Evolutionary conservation across 805 yeast genomes (phyloP).

Genomic region (Dipodascus geniculatus): DNA sequence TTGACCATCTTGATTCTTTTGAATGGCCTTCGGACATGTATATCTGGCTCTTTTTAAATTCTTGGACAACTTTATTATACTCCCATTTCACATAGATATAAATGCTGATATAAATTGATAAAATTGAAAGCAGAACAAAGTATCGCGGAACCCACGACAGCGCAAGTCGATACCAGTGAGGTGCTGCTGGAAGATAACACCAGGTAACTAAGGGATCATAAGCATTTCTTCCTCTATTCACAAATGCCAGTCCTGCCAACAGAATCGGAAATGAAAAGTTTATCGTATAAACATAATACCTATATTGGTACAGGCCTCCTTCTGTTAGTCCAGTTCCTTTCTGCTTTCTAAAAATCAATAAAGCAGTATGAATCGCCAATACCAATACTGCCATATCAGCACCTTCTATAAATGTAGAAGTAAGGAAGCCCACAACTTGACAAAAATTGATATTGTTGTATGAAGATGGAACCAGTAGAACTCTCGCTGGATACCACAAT

Average conservation of each 20-base stretch:
- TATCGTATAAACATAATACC: constrained; percentile 26
- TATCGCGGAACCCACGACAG: constrained; percentile 77
- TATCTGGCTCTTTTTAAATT: background rate
- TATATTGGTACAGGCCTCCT: constrained; percentile 29
- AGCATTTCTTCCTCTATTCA: constrained; percentile 45
- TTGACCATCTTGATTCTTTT: background rate
- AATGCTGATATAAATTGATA: constrained; percentile 52
- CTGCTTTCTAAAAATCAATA: constrained; percentile 48
- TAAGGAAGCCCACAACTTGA: constrained; percentile 64
- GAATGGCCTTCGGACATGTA: background rate
- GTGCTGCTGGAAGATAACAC: constrained; percentile 60
- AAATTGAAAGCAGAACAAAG: constrained; percentile 46
- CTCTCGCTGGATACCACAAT: constrained; percentile 45
- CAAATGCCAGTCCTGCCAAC: constrained; percentile 47
- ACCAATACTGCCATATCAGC: constrained; percentile 71
- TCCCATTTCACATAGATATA: constrained; percentile 48
- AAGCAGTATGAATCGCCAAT: constrained; percentile 70
- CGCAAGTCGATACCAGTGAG: constrained; percentile 60
- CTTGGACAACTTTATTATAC: constrained; percentile 9
- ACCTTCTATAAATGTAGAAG: constrained; percentile 69
- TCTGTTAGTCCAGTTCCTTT: constrained; percentile 4
- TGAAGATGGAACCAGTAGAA: constrained; percentile 30
- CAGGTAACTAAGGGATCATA: constrained; percentile 34
- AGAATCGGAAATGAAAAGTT: constrained; percentile 39
- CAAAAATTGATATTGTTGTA: constrained; percentile 36